phyloP scores from a whole-genome alignment of 805 yeast species.

The Torulaspora quercuum region DNA sequence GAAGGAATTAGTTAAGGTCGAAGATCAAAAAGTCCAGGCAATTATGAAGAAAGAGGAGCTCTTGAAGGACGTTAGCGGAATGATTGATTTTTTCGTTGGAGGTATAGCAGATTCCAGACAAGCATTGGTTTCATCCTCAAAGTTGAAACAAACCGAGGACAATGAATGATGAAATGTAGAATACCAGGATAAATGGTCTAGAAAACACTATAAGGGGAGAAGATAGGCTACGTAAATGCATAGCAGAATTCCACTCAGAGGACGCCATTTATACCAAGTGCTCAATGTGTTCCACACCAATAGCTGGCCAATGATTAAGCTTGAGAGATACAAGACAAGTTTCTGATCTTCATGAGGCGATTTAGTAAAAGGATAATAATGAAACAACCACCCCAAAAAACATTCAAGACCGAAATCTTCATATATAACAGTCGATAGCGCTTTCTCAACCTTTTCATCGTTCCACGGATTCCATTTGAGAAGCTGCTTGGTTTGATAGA shows the following conservation, averaged over 20 bases:
- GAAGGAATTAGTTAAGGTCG: constrained; percentile 56
- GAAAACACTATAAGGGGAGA: constrained; percentile 3
- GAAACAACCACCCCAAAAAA: constrained; percentile 31
- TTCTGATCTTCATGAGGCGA: constrained; percentile 21
- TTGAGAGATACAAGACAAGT: constrained; percentile 24
- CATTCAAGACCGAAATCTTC: constrained; percentile 22
- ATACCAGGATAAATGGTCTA: no score
- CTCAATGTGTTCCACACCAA: constrained; percentile 17
- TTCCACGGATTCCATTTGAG: constrained; percentile 26
- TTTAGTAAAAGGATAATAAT: constrained; percentile 24
- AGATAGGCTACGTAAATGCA: constrained; percentile 10
- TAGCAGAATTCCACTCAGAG: constrained; percentile 5
- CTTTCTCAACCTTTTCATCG: background rate
- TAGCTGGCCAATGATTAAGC: constrained; percentile 24
- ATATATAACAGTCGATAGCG: constrained; percentile 10
- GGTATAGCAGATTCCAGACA: constrained; percentile 39
- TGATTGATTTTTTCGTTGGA: constrained; percentile 51
- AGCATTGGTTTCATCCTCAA: constrained; percentile 5
- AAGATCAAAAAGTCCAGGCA: constrained; percentile 53
- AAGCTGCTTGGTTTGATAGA: constrained; percentile 4
- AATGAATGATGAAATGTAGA: constrained; percentile 4
- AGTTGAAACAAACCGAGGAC: constrained; percentile 2
- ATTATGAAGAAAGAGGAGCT: constrained; percentile 62
- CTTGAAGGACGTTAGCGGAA: constrained; percentile 56
- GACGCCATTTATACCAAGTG: constrained; percentile 15